phyloP scores from a whole-genome alignment of 305 asterid genomes.

The Fraxinus greggii region DNA sequence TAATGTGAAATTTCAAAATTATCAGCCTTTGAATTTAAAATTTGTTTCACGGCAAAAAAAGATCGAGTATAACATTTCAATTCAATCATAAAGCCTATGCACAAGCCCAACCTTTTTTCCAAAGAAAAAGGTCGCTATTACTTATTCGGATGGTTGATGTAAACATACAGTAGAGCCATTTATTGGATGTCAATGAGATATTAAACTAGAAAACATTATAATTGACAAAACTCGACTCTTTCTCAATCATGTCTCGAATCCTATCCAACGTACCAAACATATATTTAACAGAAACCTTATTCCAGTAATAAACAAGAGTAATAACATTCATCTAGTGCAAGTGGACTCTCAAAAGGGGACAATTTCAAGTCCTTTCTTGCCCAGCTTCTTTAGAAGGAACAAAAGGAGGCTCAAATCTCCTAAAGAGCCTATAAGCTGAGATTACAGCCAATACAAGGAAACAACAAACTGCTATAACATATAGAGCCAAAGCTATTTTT shows the following conservation, averaged over 20 bases:
- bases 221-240: neutral
- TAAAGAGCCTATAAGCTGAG: conserved; percentile 68
- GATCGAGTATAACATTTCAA: neutral
- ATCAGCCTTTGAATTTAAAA: neutral
- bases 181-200: neutral
- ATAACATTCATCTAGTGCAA: neutral
- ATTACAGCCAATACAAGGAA: conserved; percentile 65
- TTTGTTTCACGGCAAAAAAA: neutral
- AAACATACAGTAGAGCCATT: too few relatives aligned
- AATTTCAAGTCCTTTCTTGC: conserved; percentile 33
- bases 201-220: neutral
- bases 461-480: conserved; percentile 54
- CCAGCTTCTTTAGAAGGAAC: conserved; percentile 41
- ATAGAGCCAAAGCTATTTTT: conserved; percentile 56
- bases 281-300: neutral
- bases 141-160: neutral
- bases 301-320: neutral
- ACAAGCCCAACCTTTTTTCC: neutral
- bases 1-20: neutral
- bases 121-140: neutral
- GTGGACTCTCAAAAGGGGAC: neutral
- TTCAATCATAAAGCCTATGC: neutral
- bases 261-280: neutral
- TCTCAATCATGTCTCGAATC: neutral
- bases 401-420: conserved; percentile 63